A percentile compares a stretch with the other conserved stretches of the same genome.
These are phyloP conservation scores for Scutellaria minor DNA, from an alignment of 257 asterid genomes.

Conservation along the genomic window DNA sequence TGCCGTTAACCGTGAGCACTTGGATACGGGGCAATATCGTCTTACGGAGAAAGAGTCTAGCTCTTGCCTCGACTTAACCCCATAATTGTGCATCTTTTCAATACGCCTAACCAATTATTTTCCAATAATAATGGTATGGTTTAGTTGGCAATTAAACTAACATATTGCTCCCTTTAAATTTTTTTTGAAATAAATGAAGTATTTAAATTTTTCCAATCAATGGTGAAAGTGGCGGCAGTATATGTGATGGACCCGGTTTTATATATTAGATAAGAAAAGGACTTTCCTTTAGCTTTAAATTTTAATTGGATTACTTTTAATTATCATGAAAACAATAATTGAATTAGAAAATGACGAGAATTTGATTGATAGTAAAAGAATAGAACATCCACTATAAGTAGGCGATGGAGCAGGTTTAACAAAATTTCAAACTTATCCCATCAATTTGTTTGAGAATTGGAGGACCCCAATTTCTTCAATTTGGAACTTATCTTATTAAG, in stretches of 20 bases:
- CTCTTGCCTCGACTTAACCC: too few relatives aligned
- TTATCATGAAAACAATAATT: not conserved
- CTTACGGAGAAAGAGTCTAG: too few relatives aligned
- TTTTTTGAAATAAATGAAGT: too few relatives aligned
- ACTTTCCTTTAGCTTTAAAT: not conserved
- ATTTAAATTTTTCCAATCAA: not conserved
- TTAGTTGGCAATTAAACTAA: too few relatives aligned
- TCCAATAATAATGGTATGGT: too few relatives aligned
- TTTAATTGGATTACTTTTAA: not conserved
- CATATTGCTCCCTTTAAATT: too few relatives aligned
- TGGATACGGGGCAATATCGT: too few relatives aligned
- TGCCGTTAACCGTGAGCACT: too few relatives aligned
- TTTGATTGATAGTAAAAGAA: conserved; percentile 1
- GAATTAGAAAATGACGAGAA: conserved; percentile 7
- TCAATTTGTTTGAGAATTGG: not conserved
- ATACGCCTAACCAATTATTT: too few relatives aligned
- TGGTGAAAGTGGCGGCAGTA: not conserved
- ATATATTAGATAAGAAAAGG: not conserved
- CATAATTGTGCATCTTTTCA: too few relatives aligned
- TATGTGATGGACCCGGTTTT: conserved; percentile 1
- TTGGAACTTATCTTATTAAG: too few relatives aligned
- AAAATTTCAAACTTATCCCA: conserved; percentile 4
- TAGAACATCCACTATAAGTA: not conserved
- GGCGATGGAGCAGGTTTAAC: not conserved
- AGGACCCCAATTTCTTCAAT: not conserved